These are phyloP conservation scores for Eimeria maxima DNA, from an alignment of 169 alveolate species.

Conservation along the genomic window DNA sequence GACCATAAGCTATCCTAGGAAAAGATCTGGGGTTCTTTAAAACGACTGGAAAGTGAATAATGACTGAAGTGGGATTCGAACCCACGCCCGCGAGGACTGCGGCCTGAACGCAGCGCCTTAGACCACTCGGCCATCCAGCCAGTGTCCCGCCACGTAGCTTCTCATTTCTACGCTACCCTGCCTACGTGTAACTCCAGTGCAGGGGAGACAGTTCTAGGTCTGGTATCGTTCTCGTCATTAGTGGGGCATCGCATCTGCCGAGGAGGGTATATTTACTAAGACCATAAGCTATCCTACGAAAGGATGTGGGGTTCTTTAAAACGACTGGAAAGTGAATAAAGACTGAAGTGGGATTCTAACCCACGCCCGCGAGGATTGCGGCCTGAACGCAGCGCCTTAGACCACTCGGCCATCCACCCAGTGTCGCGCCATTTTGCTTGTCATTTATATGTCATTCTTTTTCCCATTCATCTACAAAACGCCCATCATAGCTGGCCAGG, in stretches of 20 bases:
- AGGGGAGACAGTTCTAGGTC: neutral
- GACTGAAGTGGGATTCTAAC: constrained; percentile 98
- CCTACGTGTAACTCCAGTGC: neutral
- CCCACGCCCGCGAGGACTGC: constrained; percentile 99
- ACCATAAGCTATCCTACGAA: too few species aligned
- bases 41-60: neutral
- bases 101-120: constrained; percentile 99
- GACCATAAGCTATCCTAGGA: neutral
- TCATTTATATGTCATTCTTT: neutral
- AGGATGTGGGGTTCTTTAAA: neutral
- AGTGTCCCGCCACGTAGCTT: neutral
- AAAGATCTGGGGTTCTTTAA: neutral
- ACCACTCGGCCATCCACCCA: constrained; percentile 99
- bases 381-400: constrained; percentile 99
- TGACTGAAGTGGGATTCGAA: constrained; percentile 98
- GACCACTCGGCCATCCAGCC: constrained; percentile 99
- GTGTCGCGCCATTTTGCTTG: neutral
- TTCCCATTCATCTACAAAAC: neutral
- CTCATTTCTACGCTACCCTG: neutral
- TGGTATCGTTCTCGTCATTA: neutral
- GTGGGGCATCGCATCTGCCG: too few species aligned
- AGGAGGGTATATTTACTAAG: too few species aligned
- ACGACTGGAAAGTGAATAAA: neutral
- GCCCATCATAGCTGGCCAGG: neutral
- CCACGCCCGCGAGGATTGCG: constrained; percentile 99